A percentile compares a stretch with the other conserved stretches of the same genome.
These are phyloP conservation scores for Tricholoma terreum DNA, from an alignment of 768 basidiomycete species.

Conservation along the genomic window DNA sequence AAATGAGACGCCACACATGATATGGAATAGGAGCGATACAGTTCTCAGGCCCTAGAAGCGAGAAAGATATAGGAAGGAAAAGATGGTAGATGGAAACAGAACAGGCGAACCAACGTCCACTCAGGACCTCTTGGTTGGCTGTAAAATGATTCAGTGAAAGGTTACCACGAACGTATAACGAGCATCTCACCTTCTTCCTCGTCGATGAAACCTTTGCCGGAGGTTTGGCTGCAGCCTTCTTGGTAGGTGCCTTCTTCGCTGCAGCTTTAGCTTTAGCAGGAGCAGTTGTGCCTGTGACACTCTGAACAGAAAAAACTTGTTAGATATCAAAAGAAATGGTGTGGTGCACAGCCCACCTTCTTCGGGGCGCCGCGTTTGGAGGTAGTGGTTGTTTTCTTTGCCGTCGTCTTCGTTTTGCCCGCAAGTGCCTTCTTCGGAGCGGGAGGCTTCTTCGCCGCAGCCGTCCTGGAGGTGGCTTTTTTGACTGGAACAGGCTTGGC, in stretches of 20 bases:
- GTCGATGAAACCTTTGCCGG: slow-evolving; percentile 29
- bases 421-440: slow-evolving; percentile 23
- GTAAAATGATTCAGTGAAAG: neutral
- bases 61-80: slow-evolving; percentile 8
- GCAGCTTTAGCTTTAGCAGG: slow-evolving; percentile 41
- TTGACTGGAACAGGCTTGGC: slow-evolving; percentile 34
- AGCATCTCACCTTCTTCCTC: slow-evolving; percentile 33
- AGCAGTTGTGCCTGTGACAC: slow-evolving; percentile 40
- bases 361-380: slow-evolving; percentile 45
- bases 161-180: neutral
- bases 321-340: neutral
- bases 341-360: slow-evolving; percentile 26
- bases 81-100: slow-evolving; percentile 8
- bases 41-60: slow-evolving; percentile 6
- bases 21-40: slow-evolving; percentile 8
- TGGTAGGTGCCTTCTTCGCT: slow-evolving; percentile 35
- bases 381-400: slow-evolving; percentile 38
- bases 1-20: slow-evolving; percentile 1
- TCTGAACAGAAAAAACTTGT: slow-evolving; percentile 22
- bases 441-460: slow-evolving; percentile 4
- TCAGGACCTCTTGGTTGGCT: slow-evolving; percentile 30
- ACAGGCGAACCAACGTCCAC: neutral
- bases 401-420: slow-evolving; percentile 21
- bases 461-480: slow-evolving; percentile 21
- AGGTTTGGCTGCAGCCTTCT: slow-evolving; percentile 31